These are phyloP conservation scores for Mucor irregularis DNA, from an alignment of 371 early-diverging fungal species.

Conservation along the genomic window DNA sequence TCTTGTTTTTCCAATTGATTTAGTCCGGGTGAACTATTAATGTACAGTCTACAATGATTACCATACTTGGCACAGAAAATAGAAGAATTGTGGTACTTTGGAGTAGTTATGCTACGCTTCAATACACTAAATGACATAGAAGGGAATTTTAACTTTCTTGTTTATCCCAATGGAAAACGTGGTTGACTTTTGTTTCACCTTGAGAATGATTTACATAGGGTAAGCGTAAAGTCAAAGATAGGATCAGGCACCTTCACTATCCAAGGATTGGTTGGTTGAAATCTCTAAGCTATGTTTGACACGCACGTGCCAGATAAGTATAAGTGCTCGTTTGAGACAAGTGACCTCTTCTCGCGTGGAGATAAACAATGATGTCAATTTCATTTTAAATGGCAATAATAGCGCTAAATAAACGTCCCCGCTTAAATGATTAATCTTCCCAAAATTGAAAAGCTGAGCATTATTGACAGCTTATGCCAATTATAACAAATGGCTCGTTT, in stretches of 20 bases:
- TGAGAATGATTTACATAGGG: not conserved
- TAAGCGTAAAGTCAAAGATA: not conserved
- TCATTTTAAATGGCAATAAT: no score
- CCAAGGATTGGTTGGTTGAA: not conserved
- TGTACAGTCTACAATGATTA: no score
- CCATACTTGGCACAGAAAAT: no score
- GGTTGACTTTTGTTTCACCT: conserved; percentile 2
- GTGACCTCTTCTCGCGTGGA: conserved; percentile 6
- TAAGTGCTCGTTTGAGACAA: not conserved
- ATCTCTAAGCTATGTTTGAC: conserved; percentile 1
- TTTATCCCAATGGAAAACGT: conserved; percentile 1
- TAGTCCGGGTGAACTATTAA: no score
- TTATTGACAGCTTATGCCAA: no score
- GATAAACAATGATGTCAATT: no score
- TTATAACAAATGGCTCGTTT: no score
- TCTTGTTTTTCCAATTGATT: no score
- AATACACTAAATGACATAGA: not conserved
- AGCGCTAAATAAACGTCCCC: no score
- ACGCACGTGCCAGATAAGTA: conserved; percentile 9
- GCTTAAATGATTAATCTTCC: no score
- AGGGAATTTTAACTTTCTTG: not conserved
- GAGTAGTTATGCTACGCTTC: not conserved
- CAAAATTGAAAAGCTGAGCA: no score
- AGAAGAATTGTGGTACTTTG: no score
- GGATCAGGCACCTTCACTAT: conserved; percentile 5